Conservation (phyloP, 371 early-diverging fungal genomes). For the Blyttiomyces sp. region DNA sequence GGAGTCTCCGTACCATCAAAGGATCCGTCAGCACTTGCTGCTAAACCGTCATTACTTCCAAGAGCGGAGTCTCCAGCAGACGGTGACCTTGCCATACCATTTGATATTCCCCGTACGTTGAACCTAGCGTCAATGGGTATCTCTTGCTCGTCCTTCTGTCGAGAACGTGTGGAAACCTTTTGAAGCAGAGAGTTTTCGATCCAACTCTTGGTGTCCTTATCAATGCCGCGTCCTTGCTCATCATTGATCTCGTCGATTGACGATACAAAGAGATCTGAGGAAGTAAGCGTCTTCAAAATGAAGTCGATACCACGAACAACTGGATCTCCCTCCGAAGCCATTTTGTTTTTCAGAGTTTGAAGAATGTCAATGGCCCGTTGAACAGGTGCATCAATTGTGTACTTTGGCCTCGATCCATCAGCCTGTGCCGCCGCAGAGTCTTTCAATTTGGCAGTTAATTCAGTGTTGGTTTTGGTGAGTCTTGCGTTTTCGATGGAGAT, state of each 20-base stretch:
- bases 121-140: background rate
- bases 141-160: background rate
- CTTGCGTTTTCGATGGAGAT: slow-evolving; percentile 46
- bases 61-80: background rate
- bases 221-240: slow-evolving; percentile 41
- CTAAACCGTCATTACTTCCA: background rate
- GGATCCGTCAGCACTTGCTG: background rate
- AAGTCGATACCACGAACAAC: slow-evolving; percentile 36
- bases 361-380: slow-evolving; percentile 42
- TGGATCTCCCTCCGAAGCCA: slow-evolving; percentile 30
- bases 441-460: slow-evolving; percentile 32
- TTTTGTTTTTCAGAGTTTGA: slow-evolving; percentile 30
- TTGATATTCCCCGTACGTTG: background rate
- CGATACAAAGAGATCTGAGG: slow-evolving; percentile 44
- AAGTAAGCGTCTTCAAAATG: slow-evolving; percentile 41
- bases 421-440: slow-evolving; percentile 14
- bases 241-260: slow-evolving; percentile 50
- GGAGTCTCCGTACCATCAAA: background rate
- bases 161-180: background rate
- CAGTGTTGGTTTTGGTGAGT: slow-evolving; percentile 37
- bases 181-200: slow-evolving; percentile 46
- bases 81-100: background rate
- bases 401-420: slow-evolving; percentile 26
- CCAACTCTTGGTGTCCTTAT: slow-evolving; percentile 49
- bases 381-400: slow-evolving; percentile 49